A percentile compares a stretch with the other conserved stretches of the same genome.
Evolutionary conservation across 2,329 filamentous ascomycete species (phyloP).

Genomic region (Colletotrichum tamarilloi): DNA sequence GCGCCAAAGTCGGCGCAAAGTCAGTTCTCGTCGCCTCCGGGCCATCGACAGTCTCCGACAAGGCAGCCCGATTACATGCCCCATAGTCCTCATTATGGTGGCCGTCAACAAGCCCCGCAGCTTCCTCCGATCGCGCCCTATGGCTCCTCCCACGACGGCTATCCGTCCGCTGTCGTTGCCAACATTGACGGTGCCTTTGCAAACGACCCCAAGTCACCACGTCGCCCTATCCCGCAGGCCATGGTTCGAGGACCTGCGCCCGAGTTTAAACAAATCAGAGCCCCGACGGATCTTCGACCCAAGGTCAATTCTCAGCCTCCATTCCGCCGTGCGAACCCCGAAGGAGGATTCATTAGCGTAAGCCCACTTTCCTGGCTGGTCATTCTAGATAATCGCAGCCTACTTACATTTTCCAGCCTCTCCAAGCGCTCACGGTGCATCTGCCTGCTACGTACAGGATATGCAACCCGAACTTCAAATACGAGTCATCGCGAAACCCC

Average conservation of each 20-base stretch:
- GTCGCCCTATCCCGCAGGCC: conserved; percentile 61
- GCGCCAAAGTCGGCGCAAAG: conserved; percentile 68
- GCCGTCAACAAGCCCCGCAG: conserved; percentile 67
- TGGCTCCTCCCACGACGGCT: conserved; percentile 75
- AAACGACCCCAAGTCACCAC: conserved; percentile 65
- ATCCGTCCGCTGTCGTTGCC: conserved; percentile 77
- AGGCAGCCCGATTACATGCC: conserved; percentile 72
- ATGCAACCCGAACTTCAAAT: conserved; percentile 98
- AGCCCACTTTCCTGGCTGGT: conserved; percentile 45
- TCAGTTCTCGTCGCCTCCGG: conserved; percentile 64
- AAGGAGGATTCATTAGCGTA: conserved; percentile 98
- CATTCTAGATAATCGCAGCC: neutral
- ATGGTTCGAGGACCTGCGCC: conserved; percentile 77
- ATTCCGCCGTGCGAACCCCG: conserved; percentile 92
- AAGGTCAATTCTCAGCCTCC: conserved; percentile 88
- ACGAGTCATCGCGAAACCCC: conserved; percentile 96
- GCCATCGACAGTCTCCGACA: conserved; percentile 82
- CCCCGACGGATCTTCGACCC: conserved; percentile 79
- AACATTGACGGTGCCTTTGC: conserved; percentile 75
- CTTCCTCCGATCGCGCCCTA: conserved; percentile 80
- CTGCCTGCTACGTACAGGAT: conserved; percentile 96
- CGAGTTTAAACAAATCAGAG: conserved; percentile 84
- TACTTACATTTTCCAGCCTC: conserved; percentile 69
- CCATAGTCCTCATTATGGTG: conserved; percentile 68
- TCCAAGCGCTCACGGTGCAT: conserved; percentile 94